Percentiles rank a stretch among this genome's conserved stretches.
Conservation (phyloP, 2,329 filamentous ascomycete genomes). For the Phyllosticta ampelicida region DNA sequence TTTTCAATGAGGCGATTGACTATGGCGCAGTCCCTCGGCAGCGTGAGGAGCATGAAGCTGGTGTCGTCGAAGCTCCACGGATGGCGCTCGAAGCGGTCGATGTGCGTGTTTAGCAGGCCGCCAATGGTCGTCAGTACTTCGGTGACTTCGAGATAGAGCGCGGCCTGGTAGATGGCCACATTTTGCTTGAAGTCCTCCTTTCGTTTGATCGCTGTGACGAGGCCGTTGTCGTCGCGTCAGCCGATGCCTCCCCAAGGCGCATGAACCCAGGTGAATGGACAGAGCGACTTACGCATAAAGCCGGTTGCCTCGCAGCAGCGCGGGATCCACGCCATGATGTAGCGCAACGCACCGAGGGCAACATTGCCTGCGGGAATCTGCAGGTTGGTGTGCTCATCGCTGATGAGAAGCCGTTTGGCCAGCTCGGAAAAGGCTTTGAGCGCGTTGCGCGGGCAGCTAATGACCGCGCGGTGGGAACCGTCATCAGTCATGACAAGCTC, state of each 20-base stretch:
- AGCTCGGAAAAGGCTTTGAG: constrained; percentile 8
- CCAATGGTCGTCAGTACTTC: constrained; percentile 5
- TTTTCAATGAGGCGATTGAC: constrained; percentile 7
- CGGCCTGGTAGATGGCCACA: constrained; percentile 9
- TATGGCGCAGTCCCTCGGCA: constrained; percentile 1
- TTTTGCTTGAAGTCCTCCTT: constrained; percentile 7
- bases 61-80: neutral
- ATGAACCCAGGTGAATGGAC: neutral
- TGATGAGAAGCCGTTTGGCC: neutral
- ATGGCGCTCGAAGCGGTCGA: neutral
- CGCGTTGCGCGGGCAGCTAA: constrained; percentile 1
- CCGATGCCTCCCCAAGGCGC: neutral
- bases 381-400: neutral
- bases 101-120: constrained; percentile 2
- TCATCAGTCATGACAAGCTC: neutral
- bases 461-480: neutral
- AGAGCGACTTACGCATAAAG: neutral
- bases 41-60: neutral
- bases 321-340: constrained; percentile 6
- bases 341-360: constrained; percentile 4
- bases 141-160: constrained; percentile 6
- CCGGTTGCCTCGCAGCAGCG: constrained; percentile 5
- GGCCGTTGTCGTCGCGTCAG: neutral
- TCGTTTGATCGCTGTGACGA: neutral
- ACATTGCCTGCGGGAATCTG: constrained; percentile 2